phyloP scores from a whole-genome alignment of 495 filamentous ascomycete genomes.

The Hypoxylon perforatum region DNA sequence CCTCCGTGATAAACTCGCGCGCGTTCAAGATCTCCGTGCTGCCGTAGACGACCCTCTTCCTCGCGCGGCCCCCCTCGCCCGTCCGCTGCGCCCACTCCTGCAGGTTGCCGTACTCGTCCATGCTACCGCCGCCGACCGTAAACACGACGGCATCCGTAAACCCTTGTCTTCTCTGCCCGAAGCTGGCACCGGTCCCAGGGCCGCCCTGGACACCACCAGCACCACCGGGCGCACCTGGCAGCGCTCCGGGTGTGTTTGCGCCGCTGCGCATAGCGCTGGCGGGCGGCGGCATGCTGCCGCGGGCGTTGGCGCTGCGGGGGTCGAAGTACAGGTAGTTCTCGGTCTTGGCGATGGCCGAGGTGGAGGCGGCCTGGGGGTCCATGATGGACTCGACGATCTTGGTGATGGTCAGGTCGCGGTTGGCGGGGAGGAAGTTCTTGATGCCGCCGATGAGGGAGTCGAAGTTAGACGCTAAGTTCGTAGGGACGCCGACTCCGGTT shows the following conservation, averaged over 20 bases:
- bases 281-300: conserved; percentile 89
- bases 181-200: conserved; percentile 82
- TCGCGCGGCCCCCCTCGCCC: conserved; percentile 62
- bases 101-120: conserved; percentile 99
- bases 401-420: conserved; percentile 94
- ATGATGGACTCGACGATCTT: conserved; percentile 99
- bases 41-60: conserved; percentile 90
- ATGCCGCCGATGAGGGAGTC: conserved; percentile 97
- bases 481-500: conserved; percentile 69
- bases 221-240: conserved; percentile 52
- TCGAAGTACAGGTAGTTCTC: conserved; percentile 99
- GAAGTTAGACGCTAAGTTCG: conserved; percentile 82
- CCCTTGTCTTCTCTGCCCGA: conserved; percentile 91
- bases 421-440: conserved; percentile 96
- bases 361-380: conserved; percentile 90
- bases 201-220: conserved; percentile 56
- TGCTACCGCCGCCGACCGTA: conserved; percentile 95
- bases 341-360: conserved; percentile 93
- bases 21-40: conserved; percentile 95
- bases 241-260: conserved; percentile 54
- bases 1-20: conserved; percentile 82
- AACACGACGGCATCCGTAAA: conserved; percentile 98
- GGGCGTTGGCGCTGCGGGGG: conserved; percentile 89
- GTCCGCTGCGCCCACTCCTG: conserved; percentile 93
- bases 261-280: conserved; percentile 60